phyloP scores from a whole-genome alignment of 1,284 basidiomycete genomes.

The Puccinia sorghi region DNA sequence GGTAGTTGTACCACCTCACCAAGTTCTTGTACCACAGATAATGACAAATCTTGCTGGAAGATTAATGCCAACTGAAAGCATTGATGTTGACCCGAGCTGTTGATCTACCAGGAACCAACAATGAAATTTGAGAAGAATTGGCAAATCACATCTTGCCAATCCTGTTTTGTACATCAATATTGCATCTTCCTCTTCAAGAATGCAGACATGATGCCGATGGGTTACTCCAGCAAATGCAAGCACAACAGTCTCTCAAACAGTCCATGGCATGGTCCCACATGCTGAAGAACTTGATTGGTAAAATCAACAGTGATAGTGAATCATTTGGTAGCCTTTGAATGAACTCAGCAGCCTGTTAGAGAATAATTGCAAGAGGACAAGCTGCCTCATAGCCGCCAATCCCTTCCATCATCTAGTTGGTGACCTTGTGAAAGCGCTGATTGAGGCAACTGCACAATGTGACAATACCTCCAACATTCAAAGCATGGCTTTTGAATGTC shows the following conservation, averaged over 20 bases:
- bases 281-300: slow-evolving; percentile 72
- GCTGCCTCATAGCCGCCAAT: slow-evolving; percentile 73
- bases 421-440: slow-evolving; percentile 69
- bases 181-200: slow-evolving; percentile 50
- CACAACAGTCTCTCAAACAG: slow-evolving; percentile 64
- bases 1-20: slow-evolving; percentile 24
- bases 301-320: slow-evolving; percentile 76
- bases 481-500: slow-evolving; percentile 78
- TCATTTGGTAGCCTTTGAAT: slow-evolving; percentile 72
- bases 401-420: slow-evolving; percentile 79
- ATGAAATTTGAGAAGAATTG: slow-evolving; percentile 37
- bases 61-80: slow-evolving; percentile 51
- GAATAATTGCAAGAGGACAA: slow-evolving; percentile 63
- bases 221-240: slow-evolving; percentile 63
- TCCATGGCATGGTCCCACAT: slow-evolving; percentile 65
- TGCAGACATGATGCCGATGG: slow-evolving; percentile 67
- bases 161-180: slow-evolving; percentile 18
- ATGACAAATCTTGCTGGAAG: slow-evolving; percentile 51
- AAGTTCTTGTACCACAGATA: slow-evolving; percentile 50
- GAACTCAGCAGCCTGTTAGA: slow-evolving; percentile 74
- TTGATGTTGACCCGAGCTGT: no score
- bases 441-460: slow-evolving; percentile 73
- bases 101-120: no score
- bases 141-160: slow-evolving; percentile 30
- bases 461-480: slow-evolving; percentile 65